Conservation (phyloP, 2,329 filamentous ascomycete genomes). For the Apiospora arundinis region DNA sequence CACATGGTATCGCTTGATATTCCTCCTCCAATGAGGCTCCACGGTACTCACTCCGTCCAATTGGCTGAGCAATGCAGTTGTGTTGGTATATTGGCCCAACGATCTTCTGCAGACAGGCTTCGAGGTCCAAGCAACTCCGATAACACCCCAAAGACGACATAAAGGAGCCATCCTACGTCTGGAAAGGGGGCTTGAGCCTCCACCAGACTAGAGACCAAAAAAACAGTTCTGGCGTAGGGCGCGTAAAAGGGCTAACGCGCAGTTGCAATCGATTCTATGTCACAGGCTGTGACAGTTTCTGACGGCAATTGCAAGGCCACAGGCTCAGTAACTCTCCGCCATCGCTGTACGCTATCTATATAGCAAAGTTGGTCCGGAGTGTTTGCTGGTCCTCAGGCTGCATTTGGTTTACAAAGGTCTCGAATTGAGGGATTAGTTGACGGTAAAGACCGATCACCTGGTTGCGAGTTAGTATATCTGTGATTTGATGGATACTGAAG, state of each 20-base stretch:
- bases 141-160: neutral
- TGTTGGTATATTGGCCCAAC: neutral
- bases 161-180: neutral
- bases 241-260: neutral
- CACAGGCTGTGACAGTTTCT: neutral
- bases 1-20: neutral
- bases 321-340: neutral
- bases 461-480: neutral
- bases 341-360: neutral
- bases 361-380: conserved; percentile 53
- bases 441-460: conserved; percentile 63
- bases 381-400: conserved; percentile 56
- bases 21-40: neutral
- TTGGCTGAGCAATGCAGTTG: neutral
- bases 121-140: conserved; percentile 6
- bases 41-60: neutral
- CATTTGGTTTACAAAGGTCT: conserved; percentile 59
- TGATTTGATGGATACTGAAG: conserved; percentile 21
- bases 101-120: neutral
- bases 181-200: neutral
- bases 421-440: conserved; percentile 65
- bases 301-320: neutral
- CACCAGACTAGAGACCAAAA: neutral
- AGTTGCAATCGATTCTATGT: neutral
- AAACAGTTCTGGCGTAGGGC: neutral